phyloP scores from a whole-genome alignment of 2,329 filamentous ascomycete species.

The Gaeumannomyces tritici region DNA sequence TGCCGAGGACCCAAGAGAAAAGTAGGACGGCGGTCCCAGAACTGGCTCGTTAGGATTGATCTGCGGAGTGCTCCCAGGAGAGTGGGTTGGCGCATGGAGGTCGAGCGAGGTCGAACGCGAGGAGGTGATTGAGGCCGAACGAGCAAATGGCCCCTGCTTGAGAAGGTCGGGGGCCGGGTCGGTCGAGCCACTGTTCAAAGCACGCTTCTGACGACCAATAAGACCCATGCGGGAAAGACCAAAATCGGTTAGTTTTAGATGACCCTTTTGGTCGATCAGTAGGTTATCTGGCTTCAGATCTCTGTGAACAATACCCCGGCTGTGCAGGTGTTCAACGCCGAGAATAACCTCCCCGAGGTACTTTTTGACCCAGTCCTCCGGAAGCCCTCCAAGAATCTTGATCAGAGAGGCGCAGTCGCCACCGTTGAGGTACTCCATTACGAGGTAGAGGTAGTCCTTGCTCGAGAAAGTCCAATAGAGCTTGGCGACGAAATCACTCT shows the following conservation, averaged over 20 bases:
- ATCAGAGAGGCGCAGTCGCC: conserved; percentile 95
- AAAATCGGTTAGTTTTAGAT: conserved; percentile 95
- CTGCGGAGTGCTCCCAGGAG: conserved; percentile 74
- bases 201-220: conserved; percentile 90
- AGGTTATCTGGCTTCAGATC: conserved; percentile 97
- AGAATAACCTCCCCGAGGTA: conserved; percentile 93
- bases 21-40: conserved; percentile 81
- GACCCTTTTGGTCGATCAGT: conserved; percentile 91
- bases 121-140: conserved; percentile 75
- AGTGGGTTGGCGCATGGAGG: conserved; percentile 58
- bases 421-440: conserved; percentile 98
- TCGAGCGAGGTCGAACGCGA: conserved; percentile 93
- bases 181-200: conserved; percentile 63
- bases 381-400: conserved; percentile 82
- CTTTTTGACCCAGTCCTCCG: conserved; percentile 97
- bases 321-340: conserved; percentile 94
- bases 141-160: conserved; percentile 83
- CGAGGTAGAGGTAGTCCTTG: conserved; percentile 96
- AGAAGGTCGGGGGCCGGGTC: conserved; percentile 89
- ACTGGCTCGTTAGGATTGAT: conserved; percentile 70
- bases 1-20: conserved; percentile 54
- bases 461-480: conserved; percentile 99
- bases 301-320: conserved; percentile 88
- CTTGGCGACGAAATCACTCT: conserved; percentile 98
- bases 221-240: conserved; percentile 95